Evolutionary conservation across 2,329 filamentous ascomycete species (phyloP).

Genomic region (Fusarium sp.): DNA sequence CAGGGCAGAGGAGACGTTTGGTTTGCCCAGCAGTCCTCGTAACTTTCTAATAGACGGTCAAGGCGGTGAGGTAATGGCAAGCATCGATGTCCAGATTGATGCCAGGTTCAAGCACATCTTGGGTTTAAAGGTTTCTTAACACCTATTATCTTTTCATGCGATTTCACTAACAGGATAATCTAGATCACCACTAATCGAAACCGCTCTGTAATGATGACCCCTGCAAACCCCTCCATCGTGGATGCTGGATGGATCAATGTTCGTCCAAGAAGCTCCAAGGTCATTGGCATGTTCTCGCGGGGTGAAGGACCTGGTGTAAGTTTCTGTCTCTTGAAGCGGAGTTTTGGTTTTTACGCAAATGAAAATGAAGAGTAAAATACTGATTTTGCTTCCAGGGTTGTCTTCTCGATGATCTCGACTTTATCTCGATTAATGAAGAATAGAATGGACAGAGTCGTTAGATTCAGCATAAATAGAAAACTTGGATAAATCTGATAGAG

Average conservation of each 20-base stretch:
- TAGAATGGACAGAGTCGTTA: too few species aligned
- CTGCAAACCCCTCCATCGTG: background rate
- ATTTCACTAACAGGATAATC: too few species aligned
- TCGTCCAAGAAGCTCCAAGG: conserved; percentile 4
- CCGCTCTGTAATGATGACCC: background rate
- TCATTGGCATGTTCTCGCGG: conserved; percentile 20
- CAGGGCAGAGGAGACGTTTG: too few species aligned
- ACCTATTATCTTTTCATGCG: too few species aligned
- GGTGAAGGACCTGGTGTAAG: background rate
- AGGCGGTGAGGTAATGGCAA: conserved; percentile 11
- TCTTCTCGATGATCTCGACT: background rate
- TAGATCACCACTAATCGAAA: too few species aligned
- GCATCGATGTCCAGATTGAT: conserved; percentile 1
- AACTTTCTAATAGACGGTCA: conserved; percentile 1
- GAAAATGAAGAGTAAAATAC: too few species aligned
- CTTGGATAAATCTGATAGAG: too few species aligned
- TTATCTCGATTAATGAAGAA: background rate
- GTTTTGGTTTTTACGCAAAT: too few species aligned
- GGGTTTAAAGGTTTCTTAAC: conserved; percentile 16
- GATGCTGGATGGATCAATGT: conserved; percentile 3
- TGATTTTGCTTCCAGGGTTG: too few species aligned
- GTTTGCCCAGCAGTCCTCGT: background rate
- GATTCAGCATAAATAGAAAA: too few species aligned
- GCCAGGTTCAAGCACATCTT: background rate
- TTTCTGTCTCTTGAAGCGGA: too few species aligned